These are phyloP conservation scores for Sugiyamaella valdiviana DNA, from an alignment of 805 yeast species.

Conservation along the genomic window DNA sequence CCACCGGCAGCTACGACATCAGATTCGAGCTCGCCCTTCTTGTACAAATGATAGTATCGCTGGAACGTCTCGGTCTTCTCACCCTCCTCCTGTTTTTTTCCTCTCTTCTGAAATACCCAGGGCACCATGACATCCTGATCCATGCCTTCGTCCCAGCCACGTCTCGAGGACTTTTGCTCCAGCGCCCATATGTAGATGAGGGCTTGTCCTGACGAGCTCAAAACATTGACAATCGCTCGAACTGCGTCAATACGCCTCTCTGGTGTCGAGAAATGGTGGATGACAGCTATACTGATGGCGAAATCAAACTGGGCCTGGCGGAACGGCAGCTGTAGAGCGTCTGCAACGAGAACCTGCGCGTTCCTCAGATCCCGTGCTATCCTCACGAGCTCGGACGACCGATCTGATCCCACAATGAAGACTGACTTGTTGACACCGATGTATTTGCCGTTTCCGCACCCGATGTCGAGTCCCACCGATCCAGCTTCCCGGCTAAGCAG, in stretches of 20 bases:
- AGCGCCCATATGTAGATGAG: constrained; percentile 94
- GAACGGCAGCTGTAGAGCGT: constrained; percentile 66
- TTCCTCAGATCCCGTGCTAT: constrained; percentile 43
- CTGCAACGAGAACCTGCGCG: constrained; percentile 67
- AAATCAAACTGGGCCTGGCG: constrained; percentile 54
- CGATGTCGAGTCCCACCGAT: constrained; percentile 81
- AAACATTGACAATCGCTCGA: constrained; percentile 52
- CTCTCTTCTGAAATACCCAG: constrained; percentile 65
- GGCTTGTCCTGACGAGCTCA: constrained; percentile 58
- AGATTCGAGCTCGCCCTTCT: constrained; percentile 70
- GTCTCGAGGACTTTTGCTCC: constrained; percentile 78
- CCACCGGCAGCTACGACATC: constrained; percentile 73
- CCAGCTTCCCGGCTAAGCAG: constrained; percentile 45
- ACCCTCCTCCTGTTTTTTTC: constrained; percentile 34
- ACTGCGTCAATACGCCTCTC: constrained; percentile 77
- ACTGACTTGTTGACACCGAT: constrained; percentile 62
- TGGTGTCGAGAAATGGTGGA: constrained; percentile 88
- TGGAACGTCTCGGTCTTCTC: constrained; percentile 46
- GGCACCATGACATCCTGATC: constrained; percentile 93
- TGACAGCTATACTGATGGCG: constrained; percentile 91
- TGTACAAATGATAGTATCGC: constrained; percentile 84
- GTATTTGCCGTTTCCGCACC: constrained; percentile 97
- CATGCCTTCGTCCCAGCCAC: constrained; percentile 89
- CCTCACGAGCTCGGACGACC: constrained; percentile 30
- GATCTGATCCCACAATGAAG: constrained; percentile 58